A percentile compares a stretch with the other conserved stretches of the same genome.
These are phyloP conservation scores for Fomitopsis schrenkii DNA, from an alignment of 1,284 basidiomycete species.

Conservation along the genomic window DNA sequence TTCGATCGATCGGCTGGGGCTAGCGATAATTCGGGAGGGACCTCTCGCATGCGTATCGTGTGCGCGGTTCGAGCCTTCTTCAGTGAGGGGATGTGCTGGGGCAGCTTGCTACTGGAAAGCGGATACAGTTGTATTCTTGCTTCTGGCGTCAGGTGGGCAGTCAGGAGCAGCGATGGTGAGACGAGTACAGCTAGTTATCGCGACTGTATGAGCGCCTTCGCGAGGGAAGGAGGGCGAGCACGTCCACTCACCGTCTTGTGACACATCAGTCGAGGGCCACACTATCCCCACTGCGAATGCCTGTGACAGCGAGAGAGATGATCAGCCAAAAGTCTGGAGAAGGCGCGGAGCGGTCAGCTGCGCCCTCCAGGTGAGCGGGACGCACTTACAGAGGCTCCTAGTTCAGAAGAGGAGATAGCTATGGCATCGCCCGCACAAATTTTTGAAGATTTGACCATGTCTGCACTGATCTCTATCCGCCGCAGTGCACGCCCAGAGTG, in stretches of 20 bases:
- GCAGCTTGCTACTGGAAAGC: conserved; percentile 39
- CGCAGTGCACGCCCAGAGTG: conserved; percentile 47
- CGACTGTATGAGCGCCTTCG: conserved; percentile 9
- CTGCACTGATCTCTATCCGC: conserved; percentile 65
- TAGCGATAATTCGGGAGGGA: conserved; percentile 14
- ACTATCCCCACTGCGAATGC: conserved; percentile 60
- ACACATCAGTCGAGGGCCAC: conserved; percentile 65
- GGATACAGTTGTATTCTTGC: conserved; percentile 39
- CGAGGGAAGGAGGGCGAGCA: conserved; percentile 2
- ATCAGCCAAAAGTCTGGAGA: conserved; percentile 5
- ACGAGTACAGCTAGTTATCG: conserved; percentile 43
- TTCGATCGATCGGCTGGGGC: conserved; percentile 5
- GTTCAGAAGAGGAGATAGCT: conserved; percentile 42
- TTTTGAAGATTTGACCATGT: conserved; percentile 58
- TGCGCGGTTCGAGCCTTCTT: conserved; percentile 45
- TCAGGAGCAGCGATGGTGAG: conserved; percentile 54
- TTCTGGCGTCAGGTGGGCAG: conserved; percentile 45
- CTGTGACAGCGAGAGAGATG: conserved; percentile 26
- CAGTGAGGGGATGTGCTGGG: conserved; percentile 45
- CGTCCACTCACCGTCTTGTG: conserved; percentile 47
- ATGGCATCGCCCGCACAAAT: conserved; percentile 70
- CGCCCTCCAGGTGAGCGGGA: background rate
- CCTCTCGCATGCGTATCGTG: conserved; percentile 48
- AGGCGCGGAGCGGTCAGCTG: conserved; percentile 11
- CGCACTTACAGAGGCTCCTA: conserved; percentile 15